phyloP scores from a whole-genome alignment of 164 flowering plant genomes.

The Stephania cephalantha region DNA sequence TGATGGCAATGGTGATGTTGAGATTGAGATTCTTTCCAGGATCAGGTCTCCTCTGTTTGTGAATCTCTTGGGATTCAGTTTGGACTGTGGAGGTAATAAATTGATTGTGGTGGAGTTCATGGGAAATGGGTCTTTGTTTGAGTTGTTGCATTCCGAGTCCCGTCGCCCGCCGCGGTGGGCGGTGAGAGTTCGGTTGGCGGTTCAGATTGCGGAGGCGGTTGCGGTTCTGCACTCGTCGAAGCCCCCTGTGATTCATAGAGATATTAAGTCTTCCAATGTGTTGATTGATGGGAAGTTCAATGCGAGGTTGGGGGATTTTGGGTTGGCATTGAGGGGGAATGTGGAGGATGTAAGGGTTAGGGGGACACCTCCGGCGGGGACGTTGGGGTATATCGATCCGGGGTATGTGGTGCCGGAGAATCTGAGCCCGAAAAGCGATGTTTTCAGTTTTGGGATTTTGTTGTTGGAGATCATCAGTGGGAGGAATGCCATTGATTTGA shows the following conservation, averaged over 20 bases:
- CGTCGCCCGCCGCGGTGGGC: conserved; percentile 52
- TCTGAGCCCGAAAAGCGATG: conserved; percentile 59
- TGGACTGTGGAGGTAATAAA: conserved; percentile 23
- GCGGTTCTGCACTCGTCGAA: conserved; percentile 47
- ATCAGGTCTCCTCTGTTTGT: conserved; percentile 48
- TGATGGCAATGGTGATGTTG: conserved; percentile 51
- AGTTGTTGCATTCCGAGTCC: conserved; percentile 41
- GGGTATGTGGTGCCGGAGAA: conserved; percentile 58
- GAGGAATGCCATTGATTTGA: conserved; percentile 70
- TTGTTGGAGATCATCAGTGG: conserved; percentile 68
- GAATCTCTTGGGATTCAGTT: conserved; percentile 57
- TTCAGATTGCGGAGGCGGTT: conserved; percentile 60
- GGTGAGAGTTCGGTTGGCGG: conserved; percentile 45
- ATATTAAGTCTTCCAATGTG: conserved; percentile 80
- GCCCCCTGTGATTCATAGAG: conserved; percentile 91
- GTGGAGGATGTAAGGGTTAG: conserved; percentile 54
- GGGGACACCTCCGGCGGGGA: conserved; percentile 79
- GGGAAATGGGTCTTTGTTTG: conserved; percentile 73
- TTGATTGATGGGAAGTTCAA: conserved; percentile 51
- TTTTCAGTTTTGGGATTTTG: conserved; percentile 71
- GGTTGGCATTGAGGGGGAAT: conserved; percentile 68
- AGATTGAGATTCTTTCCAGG: conserved; percentile 65
- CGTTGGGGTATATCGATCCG: conserved; percentile 76
- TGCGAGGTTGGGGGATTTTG: conserved; percentile 74
- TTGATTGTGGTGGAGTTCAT: conserved; percentile 73